Evolutionary conservation across 176 grass and related monocot species (phyloP).

Genomic region (Hsuehochloa calcarea): DNA sequence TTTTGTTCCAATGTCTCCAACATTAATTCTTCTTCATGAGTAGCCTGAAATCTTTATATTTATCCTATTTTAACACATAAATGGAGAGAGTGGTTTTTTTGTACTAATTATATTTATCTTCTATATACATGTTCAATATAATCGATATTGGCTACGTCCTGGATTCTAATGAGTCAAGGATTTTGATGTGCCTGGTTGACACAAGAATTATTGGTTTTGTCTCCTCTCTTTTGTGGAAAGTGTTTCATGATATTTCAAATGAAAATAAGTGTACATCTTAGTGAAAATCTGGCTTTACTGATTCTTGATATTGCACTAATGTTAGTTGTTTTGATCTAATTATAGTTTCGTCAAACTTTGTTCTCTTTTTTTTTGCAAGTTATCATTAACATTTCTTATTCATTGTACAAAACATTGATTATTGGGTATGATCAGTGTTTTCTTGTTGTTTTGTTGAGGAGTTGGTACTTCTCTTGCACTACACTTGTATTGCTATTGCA

Average conservation of each 20-base stretch:
- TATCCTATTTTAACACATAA: not conserved
- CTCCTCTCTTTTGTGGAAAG: not conserved
- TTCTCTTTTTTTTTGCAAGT: not conserved
- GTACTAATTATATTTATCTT: conserved; percentile 3
- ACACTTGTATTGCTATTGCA: too few species aligned
- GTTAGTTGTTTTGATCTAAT: not conserved
- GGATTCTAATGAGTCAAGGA: too few species aligned
- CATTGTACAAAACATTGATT: not conserved
- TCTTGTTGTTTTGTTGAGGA: not conserved
- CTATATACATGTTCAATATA: not conserved
- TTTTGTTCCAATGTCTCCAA: not conserved
- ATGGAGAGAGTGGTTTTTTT: not conserved
- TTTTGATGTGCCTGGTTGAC: not conserved
- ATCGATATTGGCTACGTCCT: not conserved
- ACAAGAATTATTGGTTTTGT: not conserved
- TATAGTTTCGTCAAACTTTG: not conserved
- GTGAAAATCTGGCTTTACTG: not conserved
- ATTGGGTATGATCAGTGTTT: not conserved
- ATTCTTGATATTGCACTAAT: not conserved
- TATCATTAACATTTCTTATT: not conserved
- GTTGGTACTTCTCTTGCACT: too few species aligned
- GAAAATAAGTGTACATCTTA: not conserved
- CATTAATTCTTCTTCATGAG: not conserved
- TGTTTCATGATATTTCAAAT: not conserved
- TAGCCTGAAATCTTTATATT: not conserved